Percentiles rank a stretch among this genome's conserved stretches.
Evolutionary conservation across 2,329 filamentous ascomycete species (phyloP).

Genomic region (Ceratocystis cacaofunesta): DNA sequence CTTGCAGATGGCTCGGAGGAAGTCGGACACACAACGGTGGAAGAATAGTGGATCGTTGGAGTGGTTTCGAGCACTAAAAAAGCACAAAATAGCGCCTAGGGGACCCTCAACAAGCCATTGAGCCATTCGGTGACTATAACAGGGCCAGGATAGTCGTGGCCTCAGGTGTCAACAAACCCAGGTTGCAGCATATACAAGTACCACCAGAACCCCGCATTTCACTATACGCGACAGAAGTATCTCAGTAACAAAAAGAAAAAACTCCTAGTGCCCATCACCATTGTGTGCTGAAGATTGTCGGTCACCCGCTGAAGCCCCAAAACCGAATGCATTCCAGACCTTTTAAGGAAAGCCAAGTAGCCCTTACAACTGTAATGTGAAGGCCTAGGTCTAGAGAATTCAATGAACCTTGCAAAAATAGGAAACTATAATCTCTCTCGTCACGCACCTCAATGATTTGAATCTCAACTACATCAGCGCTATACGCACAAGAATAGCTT

Average conservation of each 20-base stretch:
- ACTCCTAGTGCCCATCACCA: constrained; percentile 3
- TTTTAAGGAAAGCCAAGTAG: background rate
- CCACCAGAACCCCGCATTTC: constrained; percentile 16
- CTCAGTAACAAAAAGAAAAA: constrained; percentile 10
- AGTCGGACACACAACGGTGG: constrained; percentile 17
- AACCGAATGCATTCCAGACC: background rate
- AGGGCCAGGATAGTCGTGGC: constrained; percentile 14
- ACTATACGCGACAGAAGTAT: constrained; percentile 11
- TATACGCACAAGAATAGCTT: no score
- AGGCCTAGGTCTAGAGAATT: no score
- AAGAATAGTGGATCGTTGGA: constrained; percentile 17
- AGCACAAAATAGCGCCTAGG: constrained; percentile 13
- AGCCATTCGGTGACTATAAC: background rate
- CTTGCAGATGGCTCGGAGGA: constrained; percentile 17
- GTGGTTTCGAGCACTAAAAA: constrained; percentile 11
- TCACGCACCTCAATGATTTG: no score
- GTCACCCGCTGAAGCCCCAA: background rate
- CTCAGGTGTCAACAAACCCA: constrained; percentile 15
- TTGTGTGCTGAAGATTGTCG: constrained; percentile 1
- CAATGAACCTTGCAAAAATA: no score
- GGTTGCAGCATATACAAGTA: constrained; percentile 13
- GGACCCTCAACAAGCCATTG: background rate
- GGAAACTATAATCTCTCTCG: no score
- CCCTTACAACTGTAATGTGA: no score
- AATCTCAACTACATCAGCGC: no score